phyloP scores from a whole-genome alignment of 2,329 filamentous ascomycete species.

The Fusarium sarcochroum region DNA sequence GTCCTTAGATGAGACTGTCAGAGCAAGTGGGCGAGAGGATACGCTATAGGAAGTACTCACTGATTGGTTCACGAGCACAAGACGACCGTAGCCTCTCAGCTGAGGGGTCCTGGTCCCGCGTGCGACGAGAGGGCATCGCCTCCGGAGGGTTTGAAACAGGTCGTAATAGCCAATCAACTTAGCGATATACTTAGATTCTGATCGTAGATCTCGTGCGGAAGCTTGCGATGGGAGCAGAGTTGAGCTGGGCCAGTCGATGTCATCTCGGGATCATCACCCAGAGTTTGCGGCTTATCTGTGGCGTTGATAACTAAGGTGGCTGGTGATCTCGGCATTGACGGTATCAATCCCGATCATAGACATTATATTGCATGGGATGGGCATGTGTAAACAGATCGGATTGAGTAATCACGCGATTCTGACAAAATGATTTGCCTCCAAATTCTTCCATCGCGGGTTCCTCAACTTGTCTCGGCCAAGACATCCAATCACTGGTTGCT shows the following conservation, averaged over 20 bases:
- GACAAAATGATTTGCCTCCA: neutral
- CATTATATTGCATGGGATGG: no score
- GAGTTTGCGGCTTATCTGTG: no score
- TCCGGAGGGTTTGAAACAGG: no score
- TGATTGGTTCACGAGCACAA: neutral
- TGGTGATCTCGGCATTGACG: no score
- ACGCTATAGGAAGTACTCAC: neutral
- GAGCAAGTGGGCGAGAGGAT: accelerated
- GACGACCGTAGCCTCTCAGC: neutral
- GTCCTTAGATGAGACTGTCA: neutral
- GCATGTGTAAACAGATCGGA: no score
- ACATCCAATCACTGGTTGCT: accelerated
- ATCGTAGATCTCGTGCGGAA: neutral
- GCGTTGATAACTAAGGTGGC: no score
- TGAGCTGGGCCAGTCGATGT: no score
- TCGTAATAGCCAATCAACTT: accelerated
- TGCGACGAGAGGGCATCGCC: neutral
- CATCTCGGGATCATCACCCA: no score
- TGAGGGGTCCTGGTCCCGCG: neutral
- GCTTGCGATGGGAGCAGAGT: no score
- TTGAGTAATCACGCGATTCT: neutral
- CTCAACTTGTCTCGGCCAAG: no score
- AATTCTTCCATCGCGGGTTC: no score
- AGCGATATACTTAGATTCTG: accelerated
- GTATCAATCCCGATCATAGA: no score